Percentiles rank a stretch among this genome's conserved stretches.
phyloP scores from a whole-genome alignment of 345 rosid species.

The Murraya koenigii region DNA sequence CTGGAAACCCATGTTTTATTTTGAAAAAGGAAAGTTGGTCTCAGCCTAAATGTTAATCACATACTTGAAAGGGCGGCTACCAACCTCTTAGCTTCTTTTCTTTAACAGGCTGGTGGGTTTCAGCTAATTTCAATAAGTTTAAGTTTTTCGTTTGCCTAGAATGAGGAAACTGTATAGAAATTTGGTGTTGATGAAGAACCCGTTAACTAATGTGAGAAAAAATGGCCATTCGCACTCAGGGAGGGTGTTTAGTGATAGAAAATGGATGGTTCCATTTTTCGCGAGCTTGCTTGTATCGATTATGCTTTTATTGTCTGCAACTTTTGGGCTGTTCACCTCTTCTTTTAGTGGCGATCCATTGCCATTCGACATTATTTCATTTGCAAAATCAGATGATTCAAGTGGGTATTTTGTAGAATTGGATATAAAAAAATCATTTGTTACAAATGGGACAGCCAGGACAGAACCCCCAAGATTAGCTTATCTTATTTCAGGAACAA shows the following conservation, averaged over 20 bases:
- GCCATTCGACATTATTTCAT: constrained; percentile 45
- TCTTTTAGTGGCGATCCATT: constrained; percentile 48
- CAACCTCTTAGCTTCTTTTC: constrained; percentile 28
- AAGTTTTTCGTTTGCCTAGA: constrained; percentile 10
- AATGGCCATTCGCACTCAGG: constrained; percentile 56
- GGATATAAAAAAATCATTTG: constrained; percentile 38
- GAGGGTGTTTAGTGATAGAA: constrained; percentile 66
- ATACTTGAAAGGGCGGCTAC: constrained; percentile 22
- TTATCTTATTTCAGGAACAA: constrained; percentile 88
- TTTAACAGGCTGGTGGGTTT: constrained; percentile 12
- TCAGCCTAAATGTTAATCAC: constrained; percentile 23
- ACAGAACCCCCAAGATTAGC: constrained; percentile 74
- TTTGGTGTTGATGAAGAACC: constrained; percentile 36
- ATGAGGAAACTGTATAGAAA: constrained; percentile 54
- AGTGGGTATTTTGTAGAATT: constrained; percentile 74
- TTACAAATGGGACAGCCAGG: constrained; percentile 18
- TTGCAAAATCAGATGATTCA: constrained; percentile 46
- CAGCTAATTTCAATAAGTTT: neutral
- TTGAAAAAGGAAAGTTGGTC: neutral
- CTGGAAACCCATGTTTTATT: constrained; percentile 4
- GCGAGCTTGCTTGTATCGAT: constrained; percentile 72
- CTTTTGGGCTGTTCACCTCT: constrained; percentile 38
- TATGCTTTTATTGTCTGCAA: constrained; percentile 51
- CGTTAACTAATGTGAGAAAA: constrained; percentile 49
- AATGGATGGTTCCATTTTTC: constrained; percentile 79